A percentile compares a stretch with the other conserved stretches of the same genome.
These are phyloP conservation scores for Chalciporus chontae DNA, from an alignment of 768 basidiomycete species.

Conservation along the genomic window DNA sequence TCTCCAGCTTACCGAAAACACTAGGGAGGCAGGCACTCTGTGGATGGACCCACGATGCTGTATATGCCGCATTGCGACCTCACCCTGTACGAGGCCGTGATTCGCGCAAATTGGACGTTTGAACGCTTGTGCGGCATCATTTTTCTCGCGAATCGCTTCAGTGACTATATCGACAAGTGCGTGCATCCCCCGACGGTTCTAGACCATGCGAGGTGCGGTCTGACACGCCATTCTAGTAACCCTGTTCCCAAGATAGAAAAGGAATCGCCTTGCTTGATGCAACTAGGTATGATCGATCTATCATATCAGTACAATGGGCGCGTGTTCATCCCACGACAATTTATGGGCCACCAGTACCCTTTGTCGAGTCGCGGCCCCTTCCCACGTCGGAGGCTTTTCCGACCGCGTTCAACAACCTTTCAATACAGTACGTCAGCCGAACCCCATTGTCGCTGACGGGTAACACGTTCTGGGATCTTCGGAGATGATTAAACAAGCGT, in stretches of 20 bases:
- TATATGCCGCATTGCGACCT: conserved; percentile 83
- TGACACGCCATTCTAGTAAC: conserved; percentile 40
- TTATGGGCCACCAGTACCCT: conserved; percentile 39
- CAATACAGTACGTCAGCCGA: conserved; percentile 48
- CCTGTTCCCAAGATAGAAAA: conserved; percentile 46
- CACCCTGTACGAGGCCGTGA: conserved; percentile 62
- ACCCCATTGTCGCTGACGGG: conserved; percentile 18
- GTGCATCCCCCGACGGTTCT: conserved; percentile 14
- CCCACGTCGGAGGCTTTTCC: conserved; percentile 49
- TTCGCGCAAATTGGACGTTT: conserved; percentile 58
- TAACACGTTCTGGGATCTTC: conserved; percentile 25
- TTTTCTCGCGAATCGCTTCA: conserved; percentile 62
- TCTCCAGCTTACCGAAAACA: conserved; percentile 9
- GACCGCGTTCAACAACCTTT: conserved; percentile 65
- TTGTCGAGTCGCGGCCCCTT: conserved; percentile 45
- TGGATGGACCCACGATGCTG: conserved; percentile 51
- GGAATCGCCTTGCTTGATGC: conserved; percentile 50
- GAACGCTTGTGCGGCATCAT: conserved; percentile 45
- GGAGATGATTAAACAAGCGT: not conserved
- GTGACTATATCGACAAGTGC: conserved; percentile 67
- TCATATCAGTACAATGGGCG: not conserved
- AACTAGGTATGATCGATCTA: conserved; percentile 45
- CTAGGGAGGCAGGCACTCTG: conserved; percentile 33
- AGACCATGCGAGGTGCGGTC: conserved; percentile 1
- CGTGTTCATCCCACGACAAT: conserved; percentile 10